These are phyloP conservation scores for Alternaria rosae DNA, from an alignment of 2,329 filamentous ascomycete genomes.

Conservation along the genomic window DNA sequence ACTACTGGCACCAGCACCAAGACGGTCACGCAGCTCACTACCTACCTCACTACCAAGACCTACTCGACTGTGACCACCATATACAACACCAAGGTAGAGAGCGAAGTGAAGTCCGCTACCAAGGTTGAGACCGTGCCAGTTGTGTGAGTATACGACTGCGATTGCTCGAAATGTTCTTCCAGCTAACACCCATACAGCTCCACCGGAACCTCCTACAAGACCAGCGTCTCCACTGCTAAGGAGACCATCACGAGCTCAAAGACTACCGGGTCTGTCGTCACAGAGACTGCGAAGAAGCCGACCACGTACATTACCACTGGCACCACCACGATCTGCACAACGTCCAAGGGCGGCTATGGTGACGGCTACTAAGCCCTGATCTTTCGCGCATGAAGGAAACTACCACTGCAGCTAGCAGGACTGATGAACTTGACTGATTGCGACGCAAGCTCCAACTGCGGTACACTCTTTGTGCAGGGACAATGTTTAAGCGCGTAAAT, in stretches of 20 bases:
- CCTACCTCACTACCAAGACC: slow-evolving; percentile 16
- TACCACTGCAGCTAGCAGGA: neutral
- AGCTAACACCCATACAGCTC: slow-evolving; percentile 16
- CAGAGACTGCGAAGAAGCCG: slow-evolving; percentile 25
- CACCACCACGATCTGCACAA: slow-evolving; percentile 30
- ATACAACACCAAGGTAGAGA: slow-evolving; percentile 23
- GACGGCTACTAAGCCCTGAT: neutral
- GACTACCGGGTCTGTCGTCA: slow-evolving; percentile 17
- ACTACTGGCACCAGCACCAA: slow-evolving; percentile 20
- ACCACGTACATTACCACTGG: slow-evolving; percentile 26
- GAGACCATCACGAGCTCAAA: slow-evolving; percentile 20
- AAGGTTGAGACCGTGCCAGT: slow-evolving; percentile 19
- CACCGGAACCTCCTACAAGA: slow-evolving; percentile 25
- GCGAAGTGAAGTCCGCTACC: slow-evolving; percentile 17
- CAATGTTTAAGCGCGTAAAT: neutral
- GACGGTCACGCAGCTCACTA: slow-evolving; percentile 10
- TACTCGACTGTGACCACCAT: slow-evolving; percentile 25
- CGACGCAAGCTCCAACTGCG: neutral
- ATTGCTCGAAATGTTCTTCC: neutral
- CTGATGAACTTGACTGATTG: neutral
- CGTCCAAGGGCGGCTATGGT: slow-evolving; percentile 16
- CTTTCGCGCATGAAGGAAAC: neutral
- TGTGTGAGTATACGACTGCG: slow-evolving; percentile 20
- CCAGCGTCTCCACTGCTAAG: slow-evolving; percentile 20
- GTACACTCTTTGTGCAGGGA: neutral